phyloP scores from a whole-genome alignment of 1,284 basidiomycete species.

The Microbotryomycetes sp. region DNA sequence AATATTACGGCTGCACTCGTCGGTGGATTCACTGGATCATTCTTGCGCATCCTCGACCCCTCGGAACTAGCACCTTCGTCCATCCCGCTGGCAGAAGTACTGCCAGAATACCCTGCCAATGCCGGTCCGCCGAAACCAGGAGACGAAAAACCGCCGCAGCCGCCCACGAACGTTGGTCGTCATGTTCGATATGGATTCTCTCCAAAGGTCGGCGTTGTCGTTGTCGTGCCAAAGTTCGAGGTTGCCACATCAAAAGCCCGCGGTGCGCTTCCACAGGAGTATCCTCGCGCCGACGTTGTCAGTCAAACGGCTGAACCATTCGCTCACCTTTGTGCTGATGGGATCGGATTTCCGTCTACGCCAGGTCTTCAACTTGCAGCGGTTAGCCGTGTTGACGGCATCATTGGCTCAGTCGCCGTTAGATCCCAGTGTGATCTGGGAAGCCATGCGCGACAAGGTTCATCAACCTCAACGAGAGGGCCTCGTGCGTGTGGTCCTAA shows the following conservation, averaged over 20 bases:
- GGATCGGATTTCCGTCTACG: too few species aligned
- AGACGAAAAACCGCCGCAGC: slow-evolving; percentile 68
- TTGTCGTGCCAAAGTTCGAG: slow-evolving; percentile 93
- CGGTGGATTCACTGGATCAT: slow-evolving; percentile 97
- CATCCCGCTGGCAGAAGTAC: slow-evolving; percentile 89
- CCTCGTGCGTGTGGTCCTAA: slow-evolving; percentile 51
- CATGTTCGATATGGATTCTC: slow-evolving; percentile 89
- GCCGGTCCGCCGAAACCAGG: slow-evolving; percentile 51
- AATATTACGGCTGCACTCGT: slow-evolving; percentile 97
- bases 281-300: slow-evolving; percentile 86
- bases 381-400: slow-evolving; percentile 94
- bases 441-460: slow-evolving; percentile 97
- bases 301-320: too few species aligned
- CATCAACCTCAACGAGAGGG: slow-evolving; percentile 93
- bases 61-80: slow-evolving; percentile 71
- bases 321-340: too few species aligned
- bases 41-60: slow-evolving; percentile 70
- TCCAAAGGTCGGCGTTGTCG: slow-evolving; percentile 78
- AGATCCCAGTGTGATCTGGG: slow-evolving; percentile 89
- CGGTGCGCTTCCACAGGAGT: slow-evolving; percentile 72
- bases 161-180: slow-evolving; percentile 87
- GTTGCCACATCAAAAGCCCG: slow-evolving; percentile 92
- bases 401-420: slow-evolving; percentile 85
- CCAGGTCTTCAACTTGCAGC: slow-evolving; percentile 95
- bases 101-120: slow-evolving; percentile 92